These are phyloP conservation scores for Hypoxylon sp. DNA, from an alignment of 2,329 filamentous ascomycete species.

Conservation along the genomic window DNA sequence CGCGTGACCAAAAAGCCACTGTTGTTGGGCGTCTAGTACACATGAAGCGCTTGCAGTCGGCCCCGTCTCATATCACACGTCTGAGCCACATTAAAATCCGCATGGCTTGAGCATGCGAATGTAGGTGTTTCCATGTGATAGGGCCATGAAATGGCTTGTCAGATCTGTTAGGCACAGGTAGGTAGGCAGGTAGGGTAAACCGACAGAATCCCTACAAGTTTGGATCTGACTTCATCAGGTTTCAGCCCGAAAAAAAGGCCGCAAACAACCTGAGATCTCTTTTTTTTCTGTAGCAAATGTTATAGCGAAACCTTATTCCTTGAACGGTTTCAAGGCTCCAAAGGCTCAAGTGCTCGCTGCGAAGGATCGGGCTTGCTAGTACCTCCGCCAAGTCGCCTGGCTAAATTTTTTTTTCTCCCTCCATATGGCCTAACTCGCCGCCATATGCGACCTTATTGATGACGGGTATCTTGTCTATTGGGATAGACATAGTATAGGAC, in stretches of 20 bases:
- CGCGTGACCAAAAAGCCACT: slow-evolving; percentile 30
- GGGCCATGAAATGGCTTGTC: slow-evolving; percentile 12
- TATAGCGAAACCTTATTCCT: slow-evolving; percentile 6
- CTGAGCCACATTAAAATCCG: slow-evolving; percentile 14
- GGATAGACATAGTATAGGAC: slow-evolving; percentile 18
- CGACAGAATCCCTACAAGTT: slow-evolving; percentile 1
- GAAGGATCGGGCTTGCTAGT: slow-evolving; percentile 11
- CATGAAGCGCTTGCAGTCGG: slow-evolving; percentile 40
- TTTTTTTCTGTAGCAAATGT: not conserved
- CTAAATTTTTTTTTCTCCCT: not conserved
- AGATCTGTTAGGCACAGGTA: slow-evolving; percentile 9
- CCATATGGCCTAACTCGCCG: slow-evolving; percentile 6
- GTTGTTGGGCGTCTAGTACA: slow-evolving; percentile 5
- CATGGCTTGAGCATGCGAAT: slow-evolving; percentile 23
- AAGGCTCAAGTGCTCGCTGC: slow-evolving; percentile 14
- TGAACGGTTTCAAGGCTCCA: slow-evolving; percentile 16
- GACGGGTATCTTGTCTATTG: slow-evolving; percentile 13
- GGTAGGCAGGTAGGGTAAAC: not conserved
- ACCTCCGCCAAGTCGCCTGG: slow-evolving; percentile 28
- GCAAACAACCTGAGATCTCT: slow-evolving; percentile 12
- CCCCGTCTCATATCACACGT: slow-evolving; percentile 25
- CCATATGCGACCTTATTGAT: slow-evolving; percentile 15
- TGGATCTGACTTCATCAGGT: not conserved
- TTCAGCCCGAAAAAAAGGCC: slow-evolving; percentile 5
- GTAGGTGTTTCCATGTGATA: slow-evolving; percentile 7